Evolutionary conservation across 805 yeast species (phyloP).

Genomic region (Nematodospora valgi): DNA sequence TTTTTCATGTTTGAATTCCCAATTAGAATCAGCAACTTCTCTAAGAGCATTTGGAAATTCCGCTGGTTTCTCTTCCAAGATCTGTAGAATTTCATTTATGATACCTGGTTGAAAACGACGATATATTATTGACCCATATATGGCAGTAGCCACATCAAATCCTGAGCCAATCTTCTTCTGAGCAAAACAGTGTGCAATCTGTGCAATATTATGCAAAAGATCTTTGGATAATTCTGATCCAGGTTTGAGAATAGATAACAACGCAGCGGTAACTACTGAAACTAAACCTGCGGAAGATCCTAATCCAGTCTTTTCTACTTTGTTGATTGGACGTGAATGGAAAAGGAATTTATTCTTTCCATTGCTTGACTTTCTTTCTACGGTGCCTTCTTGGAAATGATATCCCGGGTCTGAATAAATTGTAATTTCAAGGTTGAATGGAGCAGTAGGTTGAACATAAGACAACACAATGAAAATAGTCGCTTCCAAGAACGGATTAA

Average conservation of each 20-base stretch:
- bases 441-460: constrained; percentile 41
- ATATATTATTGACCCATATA: constrained; percentile 84
- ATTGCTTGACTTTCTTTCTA: constrained; percentile 27
- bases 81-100: constrained; percentile 30
- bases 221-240: constrained; percentile 9
- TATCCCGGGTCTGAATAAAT: constrained; percentile 85
- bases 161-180: constrained; percentile 97
- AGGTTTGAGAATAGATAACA: constrained; percentile 47
- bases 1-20: constrained; percentile 57
- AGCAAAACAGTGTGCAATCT: constrained; percentile 87
- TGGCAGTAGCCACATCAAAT: constrained; percentile 95
- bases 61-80: constrained; percentile 16
- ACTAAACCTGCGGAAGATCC: constrained; percentile 96
- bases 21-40: constrained; percentile 43
- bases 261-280: constrained; percentile 69
- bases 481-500: constrained; percentile 74
- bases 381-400: constrained; percentile 67
- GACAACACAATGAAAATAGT: constrained; percentile 54
- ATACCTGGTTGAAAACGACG: constrained; percentile 64
- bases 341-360: constrained; percentile 48
- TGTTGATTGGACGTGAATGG: constrained; percentile 57
- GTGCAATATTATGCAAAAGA: constrained; percentile 78
- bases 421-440: constrained; percentile 44
- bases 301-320: constrained; percentile 89
- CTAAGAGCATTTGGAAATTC: constrained; percentile 18